Evolutionary conservation across 257 asterid species (phyloP).

Genomic region (Nicotiana otophora): DNA sequence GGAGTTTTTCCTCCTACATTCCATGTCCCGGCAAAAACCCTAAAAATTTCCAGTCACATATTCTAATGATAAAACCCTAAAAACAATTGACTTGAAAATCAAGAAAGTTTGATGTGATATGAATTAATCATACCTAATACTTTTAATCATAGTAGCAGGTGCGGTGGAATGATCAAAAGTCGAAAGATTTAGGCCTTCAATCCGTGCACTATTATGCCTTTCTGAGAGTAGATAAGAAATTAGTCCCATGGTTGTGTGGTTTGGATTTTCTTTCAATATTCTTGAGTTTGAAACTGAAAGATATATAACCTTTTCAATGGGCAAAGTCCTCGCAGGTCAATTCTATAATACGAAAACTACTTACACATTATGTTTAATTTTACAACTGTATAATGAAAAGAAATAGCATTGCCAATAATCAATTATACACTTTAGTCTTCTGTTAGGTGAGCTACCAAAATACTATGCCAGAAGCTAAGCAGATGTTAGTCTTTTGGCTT

Average conservation of each 20-base stretch:
- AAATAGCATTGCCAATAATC: slow-evolving; percentile 12
- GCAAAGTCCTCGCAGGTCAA: background rate
- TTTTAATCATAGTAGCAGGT: slow-evolving; percentile 43
- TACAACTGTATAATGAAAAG: slow-evolving; percentile 12
- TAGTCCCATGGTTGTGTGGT: slow-evolving; percentile 1
- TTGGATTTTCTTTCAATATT: background rate
- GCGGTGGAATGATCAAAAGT: slow-evolving; percentile 42
- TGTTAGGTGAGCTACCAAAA: slow-evolving; percentile 69
- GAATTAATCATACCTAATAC: slow-evolving; percentile 44
- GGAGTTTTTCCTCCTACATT: slow-evolving; percentile 92
- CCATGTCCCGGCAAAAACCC: slow-evolving; percentile 92
- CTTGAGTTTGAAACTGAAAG: background rate
- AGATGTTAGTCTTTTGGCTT: slow-evolving; percentile 1
- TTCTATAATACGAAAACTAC: slow-evolving; percentile 12
- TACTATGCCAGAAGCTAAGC: slow-evolving; percentile 14
- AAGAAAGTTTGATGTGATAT: background rate
- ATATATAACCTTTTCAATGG: slow-evolving; percentile 6
- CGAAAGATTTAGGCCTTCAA: slow-evolving; percentile 56
- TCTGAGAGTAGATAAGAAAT: slow-evolving; percentile 45
- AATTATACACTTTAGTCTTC: slow-evolving; percentile 33
- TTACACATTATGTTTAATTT: background rate
- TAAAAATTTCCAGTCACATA: slow-evolving; percentile 14
- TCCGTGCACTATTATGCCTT: slow-evolving; percentile 42
- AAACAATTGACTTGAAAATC: background rate
- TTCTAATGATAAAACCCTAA: background rate